Base-by-base conservation (phyloP, 129 eudicot genomes). In the Apium graveolens region DNA sequence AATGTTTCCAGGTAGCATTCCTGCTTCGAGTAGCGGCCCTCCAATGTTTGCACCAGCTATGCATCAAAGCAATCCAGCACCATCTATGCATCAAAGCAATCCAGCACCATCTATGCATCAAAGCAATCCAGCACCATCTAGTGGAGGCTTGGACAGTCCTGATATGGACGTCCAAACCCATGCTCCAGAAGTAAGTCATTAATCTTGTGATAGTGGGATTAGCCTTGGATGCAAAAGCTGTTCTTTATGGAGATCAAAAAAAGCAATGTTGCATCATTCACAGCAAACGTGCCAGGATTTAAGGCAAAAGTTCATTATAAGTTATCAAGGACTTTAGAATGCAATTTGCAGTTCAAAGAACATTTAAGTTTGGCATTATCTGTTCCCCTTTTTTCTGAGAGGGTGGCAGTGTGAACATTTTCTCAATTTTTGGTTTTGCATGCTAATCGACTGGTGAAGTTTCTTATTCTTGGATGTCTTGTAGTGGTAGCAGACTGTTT, bases 101-200 rank as follows among this genome's bases (percentile, higher is more conserved):
- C 82, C 77, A 41, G 75, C 88, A 72, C 96, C 86, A 42, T 76
- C 85, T 34, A 55, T 82, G 89, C 89, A 89, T 81, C 94, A 84
- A 80, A 76, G 81, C 38, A 81, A 57, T 78, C 82, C 77, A 41
- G 78, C 66, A 62, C 85, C 86, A 32, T 31, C 82, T 10, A 70
- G 78, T 62, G 91, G 86, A 70, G 86, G 81, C 62, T 78, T 81
- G 48, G 88, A 85, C 48, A 79, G 87, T 76, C 78, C 95, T 44
- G 79, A 68, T 55, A 44, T 55, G 29, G 80, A 75, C 76, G 49
- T 27, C 76, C 51, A 72, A 72, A 78, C 88, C 29, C 97, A 79
- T 73, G 76, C 82, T 49, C 76, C 89, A 31, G 89, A 89, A 70
- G 82, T 80, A 27, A 83, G 74, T 78, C 85, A 80, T 76, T 86